Conservation (phyloP, 2,329 filamentous ascomycete species). For the Verruconis gallopava region DNA sequence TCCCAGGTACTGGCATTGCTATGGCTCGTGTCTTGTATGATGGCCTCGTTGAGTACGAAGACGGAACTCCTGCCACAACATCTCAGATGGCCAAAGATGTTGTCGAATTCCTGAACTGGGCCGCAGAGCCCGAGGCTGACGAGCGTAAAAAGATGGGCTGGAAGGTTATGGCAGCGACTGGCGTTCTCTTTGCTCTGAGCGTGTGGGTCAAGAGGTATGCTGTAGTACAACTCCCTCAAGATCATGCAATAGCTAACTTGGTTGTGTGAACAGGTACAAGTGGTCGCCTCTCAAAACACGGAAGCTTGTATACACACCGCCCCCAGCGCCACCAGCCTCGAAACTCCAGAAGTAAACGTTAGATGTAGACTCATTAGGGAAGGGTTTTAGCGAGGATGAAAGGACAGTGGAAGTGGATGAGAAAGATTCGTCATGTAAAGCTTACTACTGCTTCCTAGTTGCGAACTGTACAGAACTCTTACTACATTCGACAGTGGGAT, state of each 20-base stretch:
- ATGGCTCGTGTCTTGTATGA: slow-evolving; percentile 99
- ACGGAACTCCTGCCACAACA: slow-evolving; percentile 82
- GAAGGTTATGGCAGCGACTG: slow-evolving; percentile 77
- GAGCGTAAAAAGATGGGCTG: slow-evolving; percentile 99
- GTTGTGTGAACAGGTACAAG: slow-evolving; percentile 78
- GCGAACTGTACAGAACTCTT: not conserved
- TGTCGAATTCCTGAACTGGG: slow-evolving; percentile 97
- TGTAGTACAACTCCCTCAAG: not conserved
- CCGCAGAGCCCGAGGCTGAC: slow-evolving; percentile 98
- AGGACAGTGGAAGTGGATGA: too few species aligned
- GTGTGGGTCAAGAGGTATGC: slow-evolving; percentile 85
- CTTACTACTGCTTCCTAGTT: not conserved
- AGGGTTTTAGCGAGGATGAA: too few species aligned
- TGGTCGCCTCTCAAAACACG: slow-evolving; percentile 93
- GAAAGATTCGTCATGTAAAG: not conserved
- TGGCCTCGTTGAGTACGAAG: slow-evolving; percentile 94
- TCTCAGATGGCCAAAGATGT: slow-evolving; percentile 99
- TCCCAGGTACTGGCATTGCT: slow-evolving; percentile 95
- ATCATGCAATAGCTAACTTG: too few species aligned
- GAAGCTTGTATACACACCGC: slow-evolving; percentile 60
- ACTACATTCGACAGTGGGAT: not conserved
- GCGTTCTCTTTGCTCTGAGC: slow-evolving; percentile 70
- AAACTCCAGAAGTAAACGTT: not conserved
- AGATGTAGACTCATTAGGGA: not conserved
- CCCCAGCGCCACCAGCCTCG: not conserved